A percentile compares a stretch with the other conserved stretches of the same genome.
Evolutionary conservation across 2,329 filamentous ascomycete species (phyloP).

Genomic region (Nemania diffusa): DNA sequence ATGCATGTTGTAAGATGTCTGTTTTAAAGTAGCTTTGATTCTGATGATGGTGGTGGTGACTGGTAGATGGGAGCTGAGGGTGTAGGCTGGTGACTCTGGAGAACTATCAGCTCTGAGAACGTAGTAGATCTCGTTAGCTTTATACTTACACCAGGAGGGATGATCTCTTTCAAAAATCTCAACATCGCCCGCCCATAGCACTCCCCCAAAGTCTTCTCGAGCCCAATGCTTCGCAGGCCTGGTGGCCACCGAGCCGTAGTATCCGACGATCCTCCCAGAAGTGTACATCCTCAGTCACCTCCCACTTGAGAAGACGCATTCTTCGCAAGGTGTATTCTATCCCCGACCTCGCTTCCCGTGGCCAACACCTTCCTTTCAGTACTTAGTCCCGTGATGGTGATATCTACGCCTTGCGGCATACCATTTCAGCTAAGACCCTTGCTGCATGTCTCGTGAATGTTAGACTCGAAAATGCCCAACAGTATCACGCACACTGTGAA

Average conservation of each 20-base stretch:
- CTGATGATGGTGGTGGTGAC: neutral
- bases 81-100: neutral
- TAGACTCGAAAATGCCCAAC: neutral
- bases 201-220: neutral
- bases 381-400: neutral
- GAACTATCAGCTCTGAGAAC: neutral
- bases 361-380: neutral
- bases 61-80: neutral
- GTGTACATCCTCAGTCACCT: neutral
- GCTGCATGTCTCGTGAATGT: constrained; percentile 1
- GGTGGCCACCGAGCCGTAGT: neutral
- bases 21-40: neutral
- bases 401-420: neutral
- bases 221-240: neutral
- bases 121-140: constrained; percentile 4
- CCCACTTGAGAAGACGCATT: neutral
- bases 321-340: neutral
- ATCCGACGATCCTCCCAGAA: neutral
- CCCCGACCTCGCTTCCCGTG: neutral
- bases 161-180: neutral
- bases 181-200: neutral
- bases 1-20: constrained; percentile 9
- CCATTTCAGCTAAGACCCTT: neutral
- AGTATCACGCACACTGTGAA: constrained; percentile 5
- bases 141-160: neutral